Evolutionary conservation across 2,329 filamentous ascomycete genomes (phyloP), one percentile per base, ranked within the genome.

Genomic region (Truncatella angustata): DNA sequence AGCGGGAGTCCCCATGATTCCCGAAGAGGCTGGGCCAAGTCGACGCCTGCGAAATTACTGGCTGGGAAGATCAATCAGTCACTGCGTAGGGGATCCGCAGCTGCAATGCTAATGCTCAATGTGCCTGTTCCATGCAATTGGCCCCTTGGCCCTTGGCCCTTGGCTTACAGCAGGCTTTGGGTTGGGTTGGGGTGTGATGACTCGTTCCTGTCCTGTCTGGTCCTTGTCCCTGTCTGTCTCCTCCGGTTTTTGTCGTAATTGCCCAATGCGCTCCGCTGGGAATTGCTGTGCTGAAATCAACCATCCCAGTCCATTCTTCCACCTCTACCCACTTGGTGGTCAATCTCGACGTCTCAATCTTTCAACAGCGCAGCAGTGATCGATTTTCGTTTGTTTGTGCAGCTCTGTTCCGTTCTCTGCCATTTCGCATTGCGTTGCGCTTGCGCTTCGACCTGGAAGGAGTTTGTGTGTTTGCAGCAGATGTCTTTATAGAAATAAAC

Each of bases 241-340:
- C 39, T 24, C 40, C 40, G 28, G 21, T 44, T 24, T 14, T 24
- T 24, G n/a, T 44, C 21, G 21, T 24, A 44, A 12, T 24, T 44
- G 40, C 40, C 40, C 40, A n/a, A 23, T 44, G 20, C 40, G 24
- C 24, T 21, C 40, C 23, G 16, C 11, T 24, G 16, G 21, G 34
- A 46, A 12, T 24, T 30, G 40, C 40, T 44, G 40, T 46, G 43
- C 20, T 24, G 10, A 12, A 10, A 35, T 46, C 28, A 10, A 35
- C 34, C 28, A 46, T 46, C 43, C 43, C 43, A 46, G 43, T 46
- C 28, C 14, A 11, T 16, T 32, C 43, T 46, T 30, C 18, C 43
- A 26, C 20, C 43, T 46, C 30, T 46, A 46, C 43, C 43, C 43
- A 46, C 43, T 46, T 23, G 11, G 16, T 12, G 14, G 16, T 16